Evolutionary conservation across 2,329 filamentous ascomycete genomes (phyloP).

Genomic region (Blastomyces gilchristii): DNA sequence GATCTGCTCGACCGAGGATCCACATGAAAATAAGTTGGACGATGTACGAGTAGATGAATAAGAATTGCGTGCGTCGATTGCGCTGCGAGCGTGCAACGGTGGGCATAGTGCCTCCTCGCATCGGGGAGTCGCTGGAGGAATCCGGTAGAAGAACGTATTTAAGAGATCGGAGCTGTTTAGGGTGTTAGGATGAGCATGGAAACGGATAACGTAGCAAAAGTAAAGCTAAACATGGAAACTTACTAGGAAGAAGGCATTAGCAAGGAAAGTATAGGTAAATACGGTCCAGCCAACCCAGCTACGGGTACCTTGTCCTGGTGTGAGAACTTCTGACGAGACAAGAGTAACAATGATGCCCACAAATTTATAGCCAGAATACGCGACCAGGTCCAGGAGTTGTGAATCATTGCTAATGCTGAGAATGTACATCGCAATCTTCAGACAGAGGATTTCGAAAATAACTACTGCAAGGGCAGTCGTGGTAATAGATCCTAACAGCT

Average conservation of each 20-base stretch:
- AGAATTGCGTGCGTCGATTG: slow-evolving; percentile 78
- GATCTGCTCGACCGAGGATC: slow-evolving; percentile 51
- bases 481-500: slow-evolving; percentile 81
- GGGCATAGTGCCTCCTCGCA: slow-evolving; percentile 50
- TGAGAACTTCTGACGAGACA: slow-evolving; percentile 65
- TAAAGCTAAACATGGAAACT: slow-evolving; percentile 25
- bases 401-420: slow-evolving; percentile 88
- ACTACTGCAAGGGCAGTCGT: slow-evolving; percentile 75
- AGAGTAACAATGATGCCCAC: slow-evolving; percentile 91
- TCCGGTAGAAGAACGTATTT: slow-evolving; percentile 94
- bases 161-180: slow-evolving; percentile 68
- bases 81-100: slow-evolving; percentile 74
- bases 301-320: slow-evolving; percentile 68
- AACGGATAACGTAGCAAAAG: background rate
- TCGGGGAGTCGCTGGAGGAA: slow-evolving; percentile 54
- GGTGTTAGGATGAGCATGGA: slow-evolving; percentile 9
- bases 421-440: slow-evolving; percentile 89
- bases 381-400: slow-evolving; percentile 84
- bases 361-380: slow-evolving; percentile 97
- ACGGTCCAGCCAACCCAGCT: slow-evolving; percentile 82
- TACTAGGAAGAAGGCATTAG: slow-evolving; percentile 92
- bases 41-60: slow-evolving; percentile 89
- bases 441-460: slow-evolving; percentile 72
- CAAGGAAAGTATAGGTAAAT: slow-evolving; percentile 84
- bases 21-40: slow-evolving; percentile 96